phyloP scores from a whole-genome alignment of 768 basidiomycete species.

The Candolleomyces efflorescens region DNA sequence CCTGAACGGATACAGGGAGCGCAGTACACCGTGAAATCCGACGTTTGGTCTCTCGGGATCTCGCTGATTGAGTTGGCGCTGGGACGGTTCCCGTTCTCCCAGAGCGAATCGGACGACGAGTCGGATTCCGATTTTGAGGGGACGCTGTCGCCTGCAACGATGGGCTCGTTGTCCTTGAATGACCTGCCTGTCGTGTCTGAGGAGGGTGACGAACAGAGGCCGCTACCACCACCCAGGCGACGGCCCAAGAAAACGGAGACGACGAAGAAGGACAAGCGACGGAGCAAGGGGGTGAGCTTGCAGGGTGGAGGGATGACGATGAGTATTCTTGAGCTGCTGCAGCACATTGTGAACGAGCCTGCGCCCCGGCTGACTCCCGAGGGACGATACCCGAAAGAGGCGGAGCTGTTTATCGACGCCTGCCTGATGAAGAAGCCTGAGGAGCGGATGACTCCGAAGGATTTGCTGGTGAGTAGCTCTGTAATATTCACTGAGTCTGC shows the following conservation, averaged over 20 bases:
- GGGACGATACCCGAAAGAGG: constrained; percentile 63
- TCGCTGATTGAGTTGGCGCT: constrained; percentile 95
- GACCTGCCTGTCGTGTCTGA: constrained; percentile 20
- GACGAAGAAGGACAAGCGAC: constrained; percentile 72
- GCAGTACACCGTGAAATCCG: constrained; percentile 97
- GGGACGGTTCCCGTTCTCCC: constrained; percentile 93
- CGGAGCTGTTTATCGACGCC: constrained; percentile 83
- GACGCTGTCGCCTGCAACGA: constrained; percentile 71
- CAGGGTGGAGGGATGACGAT: constrained; percentile 97
- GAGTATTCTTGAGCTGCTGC: constrained; percentile 94
- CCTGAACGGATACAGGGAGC: constrained; percentile 99
- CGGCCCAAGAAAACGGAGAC: constrained; percentile 29
- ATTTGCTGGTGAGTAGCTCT: constrained; percentile 60
- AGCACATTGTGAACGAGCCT: constrained; percentile 98
- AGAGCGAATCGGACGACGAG: constrained; percentile 43
- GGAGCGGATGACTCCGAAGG: constrained; percentile 79
- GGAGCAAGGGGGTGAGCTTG: constrained; percentile 88
- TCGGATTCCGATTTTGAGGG: constrained; percentile 62
- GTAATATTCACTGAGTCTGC: not conserved
- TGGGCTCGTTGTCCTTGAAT: constrained; percentile 47
- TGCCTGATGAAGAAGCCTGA: constrained; percentile 92
- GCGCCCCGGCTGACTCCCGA: constrained; percentile 82
- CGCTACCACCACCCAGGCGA: constrained; percentile 20
- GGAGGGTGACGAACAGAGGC: not conserved
- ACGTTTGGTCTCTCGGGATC: constrained; percentile 98